Evolutionary conservation across 192 early-diverging fungal genomes (phyloP).

Genomic region (Backusella mclennaniae): DNA sequence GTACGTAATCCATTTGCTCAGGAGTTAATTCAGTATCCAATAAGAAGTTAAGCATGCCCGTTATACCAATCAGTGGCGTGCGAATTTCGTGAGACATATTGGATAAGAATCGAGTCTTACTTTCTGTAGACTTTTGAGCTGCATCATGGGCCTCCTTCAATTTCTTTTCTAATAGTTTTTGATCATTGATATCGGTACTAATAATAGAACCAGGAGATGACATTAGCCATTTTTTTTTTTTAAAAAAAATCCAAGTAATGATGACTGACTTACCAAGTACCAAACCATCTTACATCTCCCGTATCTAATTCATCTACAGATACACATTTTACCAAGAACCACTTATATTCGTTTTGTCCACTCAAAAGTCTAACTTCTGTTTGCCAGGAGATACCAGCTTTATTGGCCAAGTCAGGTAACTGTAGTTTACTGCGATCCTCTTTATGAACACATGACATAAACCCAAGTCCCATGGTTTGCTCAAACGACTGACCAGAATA

Average conservation of each 20-base stretch:
- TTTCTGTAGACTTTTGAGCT: constrained; percentile 58
- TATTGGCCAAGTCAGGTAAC: constrained; percentile 41
- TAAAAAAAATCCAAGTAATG: not conserved
- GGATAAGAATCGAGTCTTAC: constrained; percentile 59
- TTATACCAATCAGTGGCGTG: constrained; percentile 81
- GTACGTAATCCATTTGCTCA: constrained; percentile 76
- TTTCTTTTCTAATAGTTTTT: constrained; percentile 55
- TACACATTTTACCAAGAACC: constrained; percentile 59
- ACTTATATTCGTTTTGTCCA: constrained; percentile 44
- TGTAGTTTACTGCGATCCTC: constrained; percentile 47
- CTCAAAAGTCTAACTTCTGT: constrained; percentile 45
- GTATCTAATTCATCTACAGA: constrained; percentile 49
- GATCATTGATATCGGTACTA: constrained; percentile 60
- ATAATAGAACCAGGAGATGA: not conserved
- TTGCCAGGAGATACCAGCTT: constrained; percentile 42
- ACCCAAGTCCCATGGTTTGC: constrained; percentile 48
- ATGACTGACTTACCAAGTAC: constrained; percentile 42
- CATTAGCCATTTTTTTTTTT: not conserved
- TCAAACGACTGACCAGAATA: constrained; percentile 53
- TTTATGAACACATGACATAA: constrained; percentile 54
- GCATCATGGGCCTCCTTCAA: constrained; percentile 58
- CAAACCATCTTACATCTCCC: constrained; percentile 51
- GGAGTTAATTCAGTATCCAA: constrained; percentile 74
- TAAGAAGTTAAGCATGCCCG: constrained; percentile 71
- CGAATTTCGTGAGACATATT: constrained; percentile 75